Evolutionary conservation across 1,284 basidiomycete genomes (phyloP).

Genomic region (Gomphus sp.): DNA sequence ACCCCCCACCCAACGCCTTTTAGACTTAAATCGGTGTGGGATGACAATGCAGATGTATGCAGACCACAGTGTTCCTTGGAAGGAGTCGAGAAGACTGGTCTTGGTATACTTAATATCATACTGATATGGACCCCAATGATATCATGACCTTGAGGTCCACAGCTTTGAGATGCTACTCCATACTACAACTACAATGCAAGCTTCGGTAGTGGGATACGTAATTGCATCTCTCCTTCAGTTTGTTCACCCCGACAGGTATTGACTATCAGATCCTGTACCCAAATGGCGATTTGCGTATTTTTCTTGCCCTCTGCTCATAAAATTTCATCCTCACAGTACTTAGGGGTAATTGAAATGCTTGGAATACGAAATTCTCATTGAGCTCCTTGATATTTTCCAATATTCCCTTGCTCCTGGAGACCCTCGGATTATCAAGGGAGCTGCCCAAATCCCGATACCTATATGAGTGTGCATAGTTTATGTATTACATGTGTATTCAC

Average conservation of each 20-base stretch:
- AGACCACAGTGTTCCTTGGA: conserved; percentile 26
- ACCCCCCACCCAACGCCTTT: not conserved
- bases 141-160: not conserved
- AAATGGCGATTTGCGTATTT: conserved; percentile 42
- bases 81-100: conserved; percentile 20
- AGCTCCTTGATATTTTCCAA: conserved; percentile 39
- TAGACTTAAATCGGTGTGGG: conserved; percentile 24
- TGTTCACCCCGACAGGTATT: no score
- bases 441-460: not conserved
- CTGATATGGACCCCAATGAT: no score
- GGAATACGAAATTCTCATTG: conserved; percentile 33
- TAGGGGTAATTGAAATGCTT: conserved; percentile 35
- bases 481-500: not conserved
- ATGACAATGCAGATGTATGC: conserved; percentile 26
- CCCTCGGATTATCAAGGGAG: conserved; percentile 14
- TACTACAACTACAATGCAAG: conserved; percentile 21
- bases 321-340: not conserved
- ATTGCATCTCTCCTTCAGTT: conserved; percentile 19
- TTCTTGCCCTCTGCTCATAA: not conserved
- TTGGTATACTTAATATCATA: conserved; percentile 19
- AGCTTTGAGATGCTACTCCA: not conserved
- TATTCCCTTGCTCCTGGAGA: conserved; percentile 21
- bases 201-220: conserved; percentile 23
- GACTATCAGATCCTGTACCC: not conserved
- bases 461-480: not conserved